Evolutionary conservation across 2,329 filamentous ascomycete genomes (phyloP), one percentile per base, ranked within the genome.

Genomic region (Gremmenia infestans): DNA sequence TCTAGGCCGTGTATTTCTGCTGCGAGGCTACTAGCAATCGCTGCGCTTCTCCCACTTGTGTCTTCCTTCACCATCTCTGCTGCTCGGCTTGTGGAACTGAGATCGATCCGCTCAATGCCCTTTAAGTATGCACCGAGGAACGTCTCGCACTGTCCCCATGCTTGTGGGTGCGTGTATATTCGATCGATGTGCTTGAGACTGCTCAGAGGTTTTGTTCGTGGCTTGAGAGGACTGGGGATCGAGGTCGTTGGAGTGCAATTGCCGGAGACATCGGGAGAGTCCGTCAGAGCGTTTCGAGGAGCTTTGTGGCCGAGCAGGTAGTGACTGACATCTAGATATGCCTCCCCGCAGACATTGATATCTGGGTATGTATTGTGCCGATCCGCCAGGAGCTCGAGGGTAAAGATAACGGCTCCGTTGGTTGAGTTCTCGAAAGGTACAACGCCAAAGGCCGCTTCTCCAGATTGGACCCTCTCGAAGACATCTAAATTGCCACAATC

Each of bases 391-490:
- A 93, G 83, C 72, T 97, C 92, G 23, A 97, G 81, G 0, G 92
- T 96, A 71, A 91, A 89, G 54, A 94, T 85, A 50, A 99, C 94
- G 53, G 88, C 87, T 67, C 94, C 94, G 72, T 97, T 96, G 69
- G 90, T 93, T 42, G 89, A 95, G 76, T 99, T 99, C 71, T 97
- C 93, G 72, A 96, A 92, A 6, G 94, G 94, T 1, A 97, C 88
- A 35, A 97, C 88, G 63, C 92, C 94, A 55, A 86, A 86, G 52
- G 80, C 73, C 0, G 82, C 83, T 46, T 75, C 70, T 56, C 82
- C 80, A 39, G 78, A 77, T 67, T 95, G 90, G 5, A 96, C 88
- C 15, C 85, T 80, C 50, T 85, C 78, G 71, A 97, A 96, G 65
- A 96, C 85, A 68, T 94, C 90, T 87, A 61, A 15, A 22, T 53